Conservation (phyloP, 2,329 filamentous ascomycete species). For the Aspergillus sp. region DNA sequence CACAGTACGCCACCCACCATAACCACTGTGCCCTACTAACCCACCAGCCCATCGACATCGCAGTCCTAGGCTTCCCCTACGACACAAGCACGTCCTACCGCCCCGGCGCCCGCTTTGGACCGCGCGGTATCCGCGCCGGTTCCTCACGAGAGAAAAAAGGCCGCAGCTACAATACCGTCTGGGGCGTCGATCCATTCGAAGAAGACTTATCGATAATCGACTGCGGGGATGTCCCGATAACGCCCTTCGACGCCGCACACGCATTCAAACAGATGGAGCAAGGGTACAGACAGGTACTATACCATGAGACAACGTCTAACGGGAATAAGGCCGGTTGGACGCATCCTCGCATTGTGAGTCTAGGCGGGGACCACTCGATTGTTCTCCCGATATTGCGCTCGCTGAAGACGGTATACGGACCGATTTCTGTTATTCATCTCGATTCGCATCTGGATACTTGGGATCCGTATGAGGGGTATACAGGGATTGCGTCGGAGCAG, state of each 20-base stretch:
- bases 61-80: conserved; percentile 34
- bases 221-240: conserved; percentile 30
- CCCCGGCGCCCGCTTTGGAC: conserved; percentile 33
- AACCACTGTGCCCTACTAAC: not conserved
- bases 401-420: conserved; percentile 23
- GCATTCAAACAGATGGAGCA: conserved; percentile 30
- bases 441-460: conserved; percentile 32
- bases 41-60: conserved; percentile 23
- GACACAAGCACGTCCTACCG: conserved; percentile 34
- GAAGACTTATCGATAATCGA: conserved; percentile 24
- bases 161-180: conserved; percentile 28
- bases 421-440: conserved; percentile 26
- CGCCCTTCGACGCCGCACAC: conserved; percentile 24
- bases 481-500: conserved; percentile 22
- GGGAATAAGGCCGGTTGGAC: conserved; percentile 8
- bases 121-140: conserved; percentile 30
- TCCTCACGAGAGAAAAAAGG: conserved; percentile 29
- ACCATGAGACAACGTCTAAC: conserved; percentile 14
- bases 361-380: conserved; percentile 28
- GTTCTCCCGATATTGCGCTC: conserved; percentile 26
- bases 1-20: not conserved
- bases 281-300: conserved; percentile 17
- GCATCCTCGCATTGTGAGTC: conserved; percentile 19
- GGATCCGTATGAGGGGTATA: conserved; percentile 25
- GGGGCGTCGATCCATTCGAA: conserved; percentile 27